These are phyloP conservation scores for Flaveria linearis DNA, from an alignment of 129 eudicot genomes.

Conservation along the genomic window DNA sequence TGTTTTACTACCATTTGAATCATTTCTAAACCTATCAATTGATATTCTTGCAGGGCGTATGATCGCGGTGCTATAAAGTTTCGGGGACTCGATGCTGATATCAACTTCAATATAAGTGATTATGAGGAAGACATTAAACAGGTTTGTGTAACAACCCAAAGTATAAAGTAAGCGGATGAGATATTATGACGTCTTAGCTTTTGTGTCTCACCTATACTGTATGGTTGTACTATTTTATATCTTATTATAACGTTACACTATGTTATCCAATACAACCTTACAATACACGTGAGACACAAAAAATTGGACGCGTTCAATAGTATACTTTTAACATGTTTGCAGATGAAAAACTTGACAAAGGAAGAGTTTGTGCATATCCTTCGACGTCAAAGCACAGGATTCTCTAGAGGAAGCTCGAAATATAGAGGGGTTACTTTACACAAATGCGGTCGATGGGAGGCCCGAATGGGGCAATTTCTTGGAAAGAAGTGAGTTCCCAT, in stretches of 20 bases:
- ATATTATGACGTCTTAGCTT: not conserved
- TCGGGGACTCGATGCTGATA: conserved; percentile 78
- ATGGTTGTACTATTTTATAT: not conserved
- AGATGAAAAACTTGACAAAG: conserved; percentile 70
- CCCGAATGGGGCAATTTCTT: conserved; percentile 87
- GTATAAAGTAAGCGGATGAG: not conserved
- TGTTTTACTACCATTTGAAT: not conserved
- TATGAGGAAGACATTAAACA: conserved; percentile 66
- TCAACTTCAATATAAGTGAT: conserved; percentile 57
- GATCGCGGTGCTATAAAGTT: conserved; percentile 71
- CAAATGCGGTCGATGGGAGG: conserved; percentile 92
- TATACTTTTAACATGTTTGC: not conserved
- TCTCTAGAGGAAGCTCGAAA: conserved; percentile 77
- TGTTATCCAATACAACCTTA: not conserved
- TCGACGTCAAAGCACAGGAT: conserved; percentile 90
- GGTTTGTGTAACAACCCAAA: conserved; percentile 29
- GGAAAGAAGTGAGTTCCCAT: conserved; percentile 65
- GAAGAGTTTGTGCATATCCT: conserved; percentile 84
- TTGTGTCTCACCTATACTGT: not conserved
- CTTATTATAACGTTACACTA: not conserved
- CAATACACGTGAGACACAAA: not conserved
- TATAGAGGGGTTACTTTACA: conserved; percentile 81
- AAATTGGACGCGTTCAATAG: not conserved
- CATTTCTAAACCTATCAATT: not conserved
- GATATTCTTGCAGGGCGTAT: conserved; percentile 8